Evolutionary conservation across 2,329 filamentous ascomycete species (phyloP), one percentile per base, ranked within the genome.

Genomic region (Stylonectria norvegica): DNA sequence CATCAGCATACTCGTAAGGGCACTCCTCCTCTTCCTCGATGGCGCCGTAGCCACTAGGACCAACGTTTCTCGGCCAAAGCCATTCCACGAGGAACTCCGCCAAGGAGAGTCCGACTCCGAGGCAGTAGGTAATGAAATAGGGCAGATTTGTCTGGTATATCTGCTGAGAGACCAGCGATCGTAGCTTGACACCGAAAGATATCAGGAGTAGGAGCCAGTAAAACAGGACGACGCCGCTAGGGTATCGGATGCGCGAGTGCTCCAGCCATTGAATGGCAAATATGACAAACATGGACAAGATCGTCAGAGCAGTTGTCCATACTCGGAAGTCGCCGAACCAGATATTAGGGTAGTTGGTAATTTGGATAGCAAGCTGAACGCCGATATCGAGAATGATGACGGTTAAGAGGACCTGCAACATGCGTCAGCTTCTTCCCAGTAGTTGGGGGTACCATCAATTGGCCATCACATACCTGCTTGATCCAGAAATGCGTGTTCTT

Each of bases 401-500:
- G 40, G 68, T 78, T 38, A 95, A 75, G 7, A 89, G 70, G n/a
- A 60, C 57, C 73, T 76, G 41, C 3, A 18, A 4, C 19, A 12
- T n/a, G 18, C 3, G n/a, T 12, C 27, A 19, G 33, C 37, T 23
- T 38, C 28, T 12, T 16, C 10, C 34, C 29, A 39, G 14, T 7
- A n/a, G 5, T n/a, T 12, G 14, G 17, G 22, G 18, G 37, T 12
- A 10, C 18, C 20, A 33, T 38, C 36, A 27, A 40, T 43, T 38
- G 19, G 16, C 4, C 20, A 33, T 45, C 17, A 40, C 76, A 54
- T 72, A 93, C 89, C 78, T 96, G 75, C 68, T 98, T 98, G 9
- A 82, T 71, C 73, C 88, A 96, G 64, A 97, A 97, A 62, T 93
- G 89, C 82, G 86, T 89, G 63, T 94, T 86, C 73, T 89, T 94